Percentiles rank a stretch among this genome's conserved stretches.
Evolutionary conservation across 192 early-diverging fungal species (phyloP).

Genomic region (Entomortierella lignicola): DNA sequence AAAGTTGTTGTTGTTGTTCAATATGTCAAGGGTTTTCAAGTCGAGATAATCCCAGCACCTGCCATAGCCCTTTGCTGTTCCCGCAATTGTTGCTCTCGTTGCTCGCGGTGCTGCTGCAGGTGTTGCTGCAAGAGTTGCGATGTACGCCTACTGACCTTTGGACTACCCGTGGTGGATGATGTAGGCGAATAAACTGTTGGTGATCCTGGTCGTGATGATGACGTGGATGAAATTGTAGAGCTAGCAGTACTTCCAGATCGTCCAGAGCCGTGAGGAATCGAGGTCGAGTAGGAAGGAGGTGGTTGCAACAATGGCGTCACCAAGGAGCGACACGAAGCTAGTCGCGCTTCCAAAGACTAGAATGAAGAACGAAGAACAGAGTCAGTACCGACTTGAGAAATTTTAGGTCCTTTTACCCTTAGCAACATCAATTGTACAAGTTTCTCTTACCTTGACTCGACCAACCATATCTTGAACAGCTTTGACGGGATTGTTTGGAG

Average conservation of each 20-base stretch:
- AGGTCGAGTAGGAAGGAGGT: slow-evolving; percentile 59
- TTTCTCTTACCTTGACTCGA: slow-evolving; percentile 71
- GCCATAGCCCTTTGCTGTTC: slow-evolving; percentile 23
- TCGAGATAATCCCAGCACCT: slow-evolving; percentile 2
- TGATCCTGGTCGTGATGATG: slow-evolving; percentile 22
- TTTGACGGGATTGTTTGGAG: slow-evolving; percentile 65
- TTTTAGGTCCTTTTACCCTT: neutral
- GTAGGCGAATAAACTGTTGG: slow-evolving; percentile 7
- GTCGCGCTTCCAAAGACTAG: slow-evolving; percentile 75
- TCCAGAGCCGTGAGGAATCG: slow-evolving; percentile 25
- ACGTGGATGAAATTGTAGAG: neutral
- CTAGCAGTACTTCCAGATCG: slow-evolving; percentile 22
- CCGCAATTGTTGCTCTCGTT: slow-evolving; percentile 13
- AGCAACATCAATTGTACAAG: neutral
- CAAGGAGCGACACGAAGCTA: slow-evolving; percentile 78
- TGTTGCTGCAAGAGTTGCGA: slow-evolving; percentile 45
- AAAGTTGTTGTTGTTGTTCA: neutral
- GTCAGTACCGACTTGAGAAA: slow-evolving; percentile 5
- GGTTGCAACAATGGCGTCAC: slow-evolving; percentile 78
- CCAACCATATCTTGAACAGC: slow-evolving; percentile 83
- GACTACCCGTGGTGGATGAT: slow-evolving; percentile 3
- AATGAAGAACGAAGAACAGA: no score
- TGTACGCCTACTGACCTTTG: slow-evolving; percentile 28
- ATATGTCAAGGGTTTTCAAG: neutral
- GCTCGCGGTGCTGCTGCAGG: slow-evolving; percentile 37